Base-by-base conservation (phyloP, 2,329 filamentous ascomycete genomes). In the Pseudogymnoascus sp. region DNA sequence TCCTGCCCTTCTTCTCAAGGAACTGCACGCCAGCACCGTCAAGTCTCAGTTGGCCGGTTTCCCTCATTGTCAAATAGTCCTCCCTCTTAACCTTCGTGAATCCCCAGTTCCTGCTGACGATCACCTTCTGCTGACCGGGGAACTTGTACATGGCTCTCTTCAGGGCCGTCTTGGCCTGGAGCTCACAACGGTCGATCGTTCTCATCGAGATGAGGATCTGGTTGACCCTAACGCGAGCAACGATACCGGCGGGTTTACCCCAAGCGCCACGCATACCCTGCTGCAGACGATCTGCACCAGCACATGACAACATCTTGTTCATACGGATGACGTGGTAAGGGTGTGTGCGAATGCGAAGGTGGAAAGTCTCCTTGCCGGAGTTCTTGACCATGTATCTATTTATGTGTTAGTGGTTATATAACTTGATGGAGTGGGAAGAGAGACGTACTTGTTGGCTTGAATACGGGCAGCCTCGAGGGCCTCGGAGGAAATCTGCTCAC, bases 271-370 rank as follows among this genome's bases (percentile, higher is more conserved):
- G 93, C 94, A 99, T 99, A 86, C 94, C 94, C 74, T 94, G 99
- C 84, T 99, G 94, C 81, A 99, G 86, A 89, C 94, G 92, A 97
- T 99, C 94, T 88, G 94, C 94, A 87, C 94, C 94, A 77, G 94
- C 94, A 82, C 94, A 99, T 78, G 94, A 97, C 91, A 99, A 93
- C 94, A 99, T 99, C 90, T 99, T 99, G 92, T 99, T 99, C 92
- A 99, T 99, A 83, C 94, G 94, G 85, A 99, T 90, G 83, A 99
- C 94, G 86, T 99, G 94, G 91, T 91, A 99, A 72, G 94, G 94
- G 87, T 99, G 94, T 77, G 92, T 93, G 78, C 94, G 86, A 76
- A 89, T 84, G 74, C 86, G 86, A 71, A 89, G 80, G 78, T 89
- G 86, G 84, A 89, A 89, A 75, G 80, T 79, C 76, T 89, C 86